Evolutionary conservation across 192 early-diverging fungal genomes (phyloP), one percentile per base, ranked within the genome.

Genomic region (Backusella australiensis): DNA sequence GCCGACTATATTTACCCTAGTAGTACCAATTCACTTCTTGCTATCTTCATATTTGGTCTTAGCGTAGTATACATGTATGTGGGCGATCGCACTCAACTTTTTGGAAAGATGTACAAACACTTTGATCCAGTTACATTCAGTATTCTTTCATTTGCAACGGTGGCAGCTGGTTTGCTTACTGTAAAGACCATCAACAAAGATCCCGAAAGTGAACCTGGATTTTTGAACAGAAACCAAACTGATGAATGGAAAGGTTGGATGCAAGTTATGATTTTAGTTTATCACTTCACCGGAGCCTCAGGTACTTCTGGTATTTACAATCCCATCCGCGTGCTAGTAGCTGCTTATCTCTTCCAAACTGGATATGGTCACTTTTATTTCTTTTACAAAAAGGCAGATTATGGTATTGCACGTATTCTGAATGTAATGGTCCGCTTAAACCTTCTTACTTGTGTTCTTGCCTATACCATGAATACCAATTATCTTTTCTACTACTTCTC

Each of bases 211-310:
- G 84, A 86, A 75, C 67, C 76, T 6, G 85, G 84, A 9, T 95
- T 95, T 72, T 76, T 95, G 68, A 91, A 88, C 77, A 88, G 94
- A 36, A 85, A 91, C 66, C 92, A 93, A 79, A 95, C 94, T 4
- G 92, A 95, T 71, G 94, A 95, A 80, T 95, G 94, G 94, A 93
- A 92, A 78, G 94, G 94, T 2, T 95, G 94, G 94, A 95, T 95
- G 94, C 94, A 95, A 84, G 74, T 94, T 4, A 73, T 87, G 32
- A 89, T 92, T 46, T 78, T 92, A 29, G 80, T 90, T 15, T 95
- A 95, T 80, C 94, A 95, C 76, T 87, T 90, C 75, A 81, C 86
- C 41, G 92, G 90, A 26, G 92, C 92, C 0, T 92, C 90, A 4
- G 83, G 81, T 29, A 82, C 90, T 14, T 75, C 88, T 1, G 84